phyloP scores from a whole-genome alignment of 2,329 filamentous ascomycete genomes.

The Fusarium poae region DNA sequence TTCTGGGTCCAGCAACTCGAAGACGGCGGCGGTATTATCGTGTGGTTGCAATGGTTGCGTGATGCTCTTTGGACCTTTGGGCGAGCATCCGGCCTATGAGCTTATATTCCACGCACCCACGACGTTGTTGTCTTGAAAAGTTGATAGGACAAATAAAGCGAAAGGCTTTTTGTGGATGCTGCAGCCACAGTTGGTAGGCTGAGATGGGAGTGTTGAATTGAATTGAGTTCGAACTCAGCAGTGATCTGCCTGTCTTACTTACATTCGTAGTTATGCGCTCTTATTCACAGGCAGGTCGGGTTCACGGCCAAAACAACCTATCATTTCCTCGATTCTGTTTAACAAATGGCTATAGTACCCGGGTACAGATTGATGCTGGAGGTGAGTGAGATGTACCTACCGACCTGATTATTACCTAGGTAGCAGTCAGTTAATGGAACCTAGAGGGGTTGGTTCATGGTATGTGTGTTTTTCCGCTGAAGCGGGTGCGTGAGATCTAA shows the following conservation, averaged over 20 bases:
- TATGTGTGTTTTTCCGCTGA: constrained; percentile 8
- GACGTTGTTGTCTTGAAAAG: constrained; percentile 63
- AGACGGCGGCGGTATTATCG: constrained; percentile 83
- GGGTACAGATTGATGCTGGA: constrained; percentile 15
- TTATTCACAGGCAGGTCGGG: neutral
- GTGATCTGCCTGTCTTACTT: constrained; percentile 22
- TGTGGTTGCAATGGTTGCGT: constrained; percentile 68
- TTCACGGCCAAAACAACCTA: constrained; percentile 8
- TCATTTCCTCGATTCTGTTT: neutral
- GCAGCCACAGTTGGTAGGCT: constrained; percentile 10
- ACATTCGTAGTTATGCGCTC: constrained; percentile 14
- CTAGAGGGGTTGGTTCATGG: neutral
- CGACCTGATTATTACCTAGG: neutral
- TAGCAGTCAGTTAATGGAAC: too few species aligned
- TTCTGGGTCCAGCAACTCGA: neutral
- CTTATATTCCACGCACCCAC: constrained; percentile 72
- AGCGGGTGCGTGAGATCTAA: constrained; percentile 18
- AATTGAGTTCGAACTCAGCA: constrained; percentile 3
- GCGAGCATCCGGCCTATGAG: constrained; percentile 66
- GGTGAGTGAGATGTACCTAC: neutral
- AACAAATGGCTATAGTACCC: constrained; percentile 23
- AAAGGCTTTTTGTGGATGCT: constrained; percentile 2
- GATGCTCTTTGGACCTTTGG: constrained; percentile 69
- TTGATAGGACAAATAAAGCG: constrained; percentile 5
- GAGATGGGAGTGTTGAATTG: neutral